A percentile compares a stretch with the other conserved stretches of the same genome.
Evolutionary conservation across 1,139 yeast species (phyloP).

Genomic region (Pichia sp.): DNA sequence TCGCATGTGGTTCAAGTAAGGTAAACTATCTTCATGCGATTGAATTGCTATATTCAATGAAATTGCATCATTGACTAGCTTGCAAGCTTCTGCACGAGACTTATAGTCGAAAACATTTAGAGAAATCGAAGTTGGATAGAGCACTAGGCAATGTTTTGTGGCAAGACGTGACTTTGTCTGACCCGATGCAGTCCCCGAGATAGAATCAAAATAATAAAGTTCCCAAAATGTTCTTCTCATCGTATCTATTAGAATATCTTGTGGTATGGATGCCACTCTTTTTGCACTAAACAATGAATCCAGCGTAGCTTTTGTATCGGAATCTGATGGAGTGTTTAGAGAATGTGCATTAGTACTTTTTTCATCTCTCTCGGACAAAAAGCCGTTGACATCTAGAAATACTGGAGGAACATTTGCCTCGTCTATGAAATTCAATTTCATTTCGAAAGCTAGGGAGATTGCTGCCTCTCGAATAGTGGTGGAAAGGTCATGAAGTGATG

Average conservation of each 20-base stretch:
- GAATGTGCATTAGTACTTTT: conserved; percentile 1
- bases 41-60: conserved; percentile 42
- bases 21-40: conserved; percentile 35
- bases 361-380: conserved; percentile 20
- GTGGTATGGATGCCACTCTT: conserved; percentile 30
- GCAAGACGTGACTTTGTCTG: conserved; percentile 40
- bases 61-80: conserved; percentile 45
- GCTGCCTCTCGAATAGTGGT: conserved; percentile 38
- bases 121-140: conserved; percentile 37
- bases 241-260: conserved; percentile 31
- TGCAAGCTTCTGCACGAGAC: conserved; percentile 44
- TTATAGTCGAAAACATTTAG: conserved; percentile 40
- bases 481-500: conserved; percentile 44
- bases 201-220: conserved; percentile 43
- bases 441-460: conserved; percentile 35
- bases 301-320: conserved; percentile 16
- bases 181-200: conserved; percentile 51
- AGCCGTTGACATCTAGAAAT: conserved; percentile 33
- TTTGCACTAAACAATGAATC: conserved; percentile 26
- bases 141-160: conserved; percentile 31
- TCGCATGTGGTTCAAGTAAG: conserved; percentile 36
- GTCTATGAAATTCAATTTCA: conserved; percentile 38
- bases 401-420: conserved; percentile 22
- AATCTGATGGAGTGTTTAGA: conserved; percentile 21
- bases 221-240: conserved; percentile 48